Conservation (phyloP, 805 yeast species). For the Millerago galiae region DNA sequence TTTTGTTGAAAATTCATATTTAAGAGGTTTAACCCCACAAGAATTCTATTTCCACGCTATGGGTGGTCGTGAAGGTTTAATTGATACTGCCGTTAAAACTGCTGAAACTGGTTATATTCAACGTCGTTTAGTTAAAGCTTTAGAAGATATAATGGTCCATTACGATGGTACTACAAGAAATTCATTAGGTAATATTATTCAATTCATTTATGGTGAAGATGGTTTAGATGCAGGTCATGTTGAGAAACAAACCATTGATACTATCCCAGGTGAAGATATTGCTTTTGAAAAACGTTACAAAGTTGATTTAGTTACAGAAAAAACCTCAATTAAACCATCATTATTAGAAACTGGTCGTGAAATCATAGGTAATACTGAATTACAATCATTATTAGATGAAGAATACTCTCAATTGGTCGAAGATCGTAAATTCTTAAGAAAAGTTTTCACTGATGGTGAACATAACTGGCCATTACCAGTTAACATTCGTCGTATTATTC, state of each 20-base stretch:
- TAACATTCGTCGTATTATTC: slow-evolving; percentile 91
- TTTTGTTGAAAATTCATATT: slow-evolving; percentile 92
- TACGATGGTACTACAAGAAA: slow-evolving; percentile 98
- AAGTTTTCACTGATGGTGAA: slow-evolving; percentile 89
- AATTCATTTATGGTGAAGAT: slow-evolving; percentile 97
- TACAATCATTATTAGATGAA: slow-evolving; percentile 74
- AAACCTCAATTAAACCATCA: slow-evolving; percentile 58
- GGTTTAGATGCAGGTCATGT: slow-evolving; percentile 98
- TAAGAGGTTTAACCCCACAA: slow-evolving; percentile 97
- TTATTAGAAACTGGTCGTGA: slow-evolving; percentile 85
- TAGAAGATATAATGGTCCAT: slow-evolving; percentile 96
- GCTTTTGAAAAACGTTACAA: slow-evolving; percentile 79
- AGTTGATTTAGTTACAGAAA: slow-evolving; percentile 76
- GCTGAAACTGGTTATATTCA: slow-evolving; percentile 99
- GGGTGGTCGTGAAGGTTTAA: slow-evolving; percentile 99
- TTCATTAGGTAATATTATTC: slow-evolving; percentile 93
- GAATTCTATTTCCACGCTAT: slow-evolving; percentile 99
- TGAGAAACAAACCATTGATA: slow-evolving; percentile 91
- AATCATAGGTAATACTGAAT: slow-evolving; percentile 79
- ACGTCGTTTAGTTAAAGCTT: slow-evolving; percentile 94
- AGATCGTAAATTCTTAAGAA: slow-evolving; percentile 79
- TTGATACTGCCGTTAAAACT: slow-evolving; percentile 98
- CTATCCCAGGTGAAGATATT: slow-evolving; percentile 87
- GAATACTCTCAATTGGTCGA: slow-evolving; percentile 73
- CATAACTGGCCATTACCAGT: slow-evolving; percentile 97